Base-by-base conservation (phyloP, 352 stramenopile species). In the Elongisporangium undulatum region DNA sequence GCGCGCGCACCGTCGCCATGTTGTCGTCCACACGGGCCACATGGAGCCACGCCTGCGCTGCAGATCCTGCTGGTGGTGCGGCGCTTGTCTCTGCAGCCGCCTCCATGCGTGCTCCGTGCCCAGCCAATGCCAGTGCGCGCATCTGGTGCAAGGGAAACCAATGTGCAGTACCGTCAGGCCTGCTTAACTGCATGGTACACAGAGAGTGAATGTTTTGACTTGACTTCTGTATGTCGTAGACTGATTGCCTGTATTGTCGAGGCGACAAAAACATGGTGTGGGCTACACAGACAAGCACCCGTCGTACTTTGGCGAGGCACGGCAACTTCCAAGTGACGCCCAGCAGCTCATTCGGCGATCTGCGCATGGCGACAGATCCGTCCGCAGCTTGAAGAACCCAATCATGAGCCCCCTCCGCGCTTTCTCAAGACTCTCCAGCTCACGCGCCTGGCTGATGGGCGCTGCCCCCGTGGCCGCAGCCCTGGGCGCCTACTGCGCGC, bases 361-460 rank as follows among this genome's bases (percentile, higher is more conserved):
- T 26, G 13, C 22, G 49, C 49, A 53, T 26, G 49, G 22, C 10
- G 19, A 53, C 49, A 53, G 16, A 51, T 21, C 45, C 45, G 16
- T 21, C 45, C 17, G 16, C 15, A 26, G 19, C 49, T 22, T 22
- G 16, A 26, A 22, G 19, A 53, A 8, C 13, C 17, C 10, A 22
- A 15, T 51, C 49, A 53, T 26, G 49, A 53, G 49, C 19, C 22
- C 20, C 17, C 19, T 53, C 62, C 56, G 26, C 29, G 51, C 56
- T 49, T 61, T 8, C 20, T 61, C 57, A 61, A 68, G 58, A 49
- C 24, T 41, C 51, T 45, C 56, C 0, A 49, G 51, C 29, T 57
- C 69, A 48, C 69, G 69, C 29, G 61, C 63, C 26, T 74, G 67
- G 69, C 59, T 77, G 34, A 52, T 58, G 20, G 66, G 66, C 24